Evolutionary conservation across 306 rosid genomes (phyloP), one percentile per base, ranked within the genome.

Genomic region (Prunus fruticosa): DNA sequence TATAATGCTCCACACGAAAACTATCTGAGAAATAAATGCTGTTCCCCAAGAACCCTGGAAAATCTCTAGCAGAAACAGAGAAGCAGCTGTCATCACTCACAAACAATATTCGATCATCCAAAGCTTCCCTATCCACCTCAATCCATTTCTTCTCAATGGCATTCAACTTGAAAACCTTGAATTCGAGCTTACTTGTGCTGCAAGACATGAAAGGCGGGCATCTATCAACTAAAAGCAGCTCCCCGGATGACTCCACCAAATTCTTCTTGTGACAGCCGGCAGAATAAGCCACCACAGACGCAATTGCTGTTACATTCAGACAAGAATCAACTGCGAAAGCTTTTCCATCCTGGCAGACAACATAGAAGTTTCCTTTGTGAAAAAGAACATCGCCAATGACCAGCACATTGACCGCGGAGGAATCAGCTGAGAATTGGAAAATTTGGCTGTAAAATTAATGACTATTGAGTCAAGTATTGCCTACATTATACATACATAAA

Each of bases 51-150:
- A 73, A 84, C 0, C 83, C 81, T 18, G 61, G 3, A 30, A 78
- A 79, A n/a, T 69, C 69, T 66, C 10, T 16, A 51, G 88, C 83
- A 4, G 80, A 57, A 43, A 81, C 54, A 16, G 81, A 81, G 73
- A 83, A 73, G 7, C 68, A 78, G 34, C 52, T 68, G 43, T 76
- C 82, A 5, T 50, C 53, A 2, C 83, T 43, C 78, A 81, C 56
- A 27, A 83, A 50, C 72, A 86, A 78, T 4, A 57, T 13, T 60
- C 7, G 47, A 43, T 66, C 78, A 14, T 71, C 83, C 81, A 86
- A 2, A 75, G 52, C 61, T 30, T 38, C 76, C 50, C 12, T 45
- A 8, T 56, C 3, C 10, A 86, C 43, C 79, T 68, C 74, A 18
- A 67, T 49, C 79, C 64, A 65, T 13, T 19, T 8, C 19, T 12